Evolutionary conservation across 2,329 filamentous ascomycete species (phyloP), one percentile per base, ranked within the genome.

Genomic region (Fusarium lyarnte): DNA sequence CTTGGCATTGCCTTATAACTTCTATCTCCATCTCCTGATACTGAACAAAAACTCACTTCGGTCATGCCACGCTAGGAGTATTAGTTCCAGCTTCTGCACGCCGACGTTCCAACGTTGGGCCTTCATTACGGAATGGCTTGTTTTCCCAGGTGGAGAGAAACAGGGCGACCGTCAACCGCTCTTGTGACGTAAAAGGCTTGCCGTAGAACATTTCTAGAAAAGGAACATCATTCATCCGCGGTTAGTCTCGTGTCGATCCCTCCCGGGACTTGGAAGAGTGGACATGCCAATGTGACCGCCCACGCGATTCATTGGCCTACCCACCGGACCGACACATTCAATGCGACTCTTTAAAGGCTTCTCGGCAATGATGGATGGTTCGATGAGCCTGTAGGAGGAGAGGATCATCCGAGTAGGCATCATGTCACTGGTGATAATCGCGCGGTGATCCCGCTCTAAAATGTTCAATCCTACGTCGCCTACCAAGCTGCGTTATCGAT

Each of bases 121-220:
- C 31, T 25, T n/a, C 8, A 41, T 55, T 42, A n/a, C 49, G 49
- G 16, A 21, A 55, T 51, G 16, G 31, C 12, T 13, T 39, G 41
- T 42, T 43, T 29, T 36, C 23, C 45, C 8, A 13, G 27, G 55
- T 51, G 63, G 49, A 55, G 29, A 62, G 43, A n/a, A 43, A 36
- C 21, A 54, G 65, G 65, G 49, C 29, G 64, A 63, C 43, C 23
- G 46, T 53, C 63, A 67, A 54, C 65, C 46, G 33, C 14, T 14
- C 42, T 42, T 17, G 35, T 73, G 70, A 73, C 62, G 70, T 71
- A 59, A 53, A 47, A 38, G 43, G 47, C 47, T 70, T 52, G 46
- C 45, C 16, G 19, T 73, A n/a, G 70, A 74, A 71, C 16, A 36
- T 38, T 73, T 73, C 70, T 68, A 67, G 70, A 73, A 73, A 29